Percentiles rank a stretch among this genome's conserved stretches.
phyloP scores from a whole-genome alignment of 768 basidiomycete species.

The Lentinula aciculospora region DNA sequence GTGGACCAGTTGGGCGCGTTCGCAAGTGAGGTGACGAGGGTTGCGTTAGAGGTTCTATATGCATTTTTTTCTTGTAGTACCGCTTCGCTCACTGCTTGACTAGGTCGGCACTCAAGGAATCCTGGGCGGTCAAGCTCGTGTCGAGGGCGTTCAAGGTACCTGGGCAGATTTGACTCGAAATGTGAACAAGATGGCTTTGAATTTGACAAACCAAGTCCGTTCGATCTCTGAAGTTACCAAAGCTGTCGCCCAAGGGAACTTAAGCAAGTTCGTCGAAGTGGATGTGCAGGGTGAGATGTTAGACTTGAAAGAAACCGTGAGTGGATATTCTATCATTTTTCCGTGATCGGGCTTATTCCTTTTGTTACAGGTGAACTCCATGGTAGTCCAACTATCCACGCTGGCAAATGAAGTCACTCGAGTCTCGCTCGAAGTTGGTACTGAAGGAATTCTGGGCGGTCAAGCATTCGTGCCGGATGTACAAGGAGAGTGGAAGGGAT shows the following conservation, averaged over 20 bases:
- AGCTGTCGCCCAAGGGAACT: slow-evolving; percentile 81
- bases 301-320: slow-evolving; percentile 82
- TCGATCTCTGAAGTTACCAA: slow-evolving; percentile 91
- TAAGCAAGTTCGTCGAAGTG: slow-evolving; percentile 81
- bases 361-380: slow-evolving; percentile 75
- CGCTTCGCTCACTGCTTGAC: slow-evolving; percentile 17
- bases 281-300: slow-evolving; percentile 89
- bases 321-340: slow-evolving; percentile 12
- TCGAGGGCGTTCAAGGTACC: slow-evolving; percentile 88
- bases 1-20: slow-evolving; percentile 86
- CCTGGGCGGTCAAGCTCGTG: slow-evolving; percentile 85
- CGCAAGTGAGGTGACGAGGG: slow-evolving; percentile 75
- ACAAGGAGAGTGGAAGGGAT: slow-evolving; percentile 87
- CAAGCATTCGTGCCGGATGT: slow-evolving; percentile 91
- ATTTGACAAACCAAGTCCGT: slow-evolving; percentile 58
- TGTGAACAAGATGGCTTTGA: slow-evolving; percentile 89
- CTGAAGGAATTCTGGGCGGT: slow-evolving; percentile 89
- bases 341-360: slow-evolving; percentile 55
- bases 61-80: neutral
- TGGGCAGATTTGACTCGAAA: slow-evolving; percentile 89
- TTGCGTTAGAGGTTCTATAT: slow-evolving; percentile 61
- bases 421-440: slow-evolving; percentile 89
- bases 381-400: slow-evolving; percentile 75
- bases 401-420: slow-evolving; percentile 83
- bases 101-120: slow-evolving; percentile 80